Conservation (phyloP, 371 early-diverging fungal genomes). For the Pancytospora epiphaga region DNA sequence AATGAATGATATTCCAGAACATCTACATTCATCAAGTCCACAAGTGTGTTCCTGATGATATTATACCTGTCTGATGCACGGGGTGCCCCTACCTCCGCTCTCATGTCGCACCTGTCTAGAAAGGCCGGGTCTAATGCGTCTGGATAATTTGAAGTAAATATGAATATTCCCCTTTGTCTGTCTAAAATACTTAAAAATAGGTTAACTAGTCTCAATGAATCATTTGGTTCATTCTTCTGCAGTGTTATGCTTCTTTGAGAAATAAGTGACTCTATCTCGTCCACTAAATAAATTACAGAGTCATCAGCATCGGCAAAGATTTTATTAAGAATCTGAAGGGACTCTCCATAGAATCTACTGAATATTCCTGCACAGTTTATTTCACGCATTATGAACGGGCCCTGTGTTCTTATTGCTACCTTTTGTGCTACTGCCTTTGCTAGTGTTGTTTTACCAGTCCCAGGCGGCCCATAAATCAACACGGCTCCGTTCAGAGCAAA, state of each 20-base stretch:
- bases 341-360: constrained; percentile 64
- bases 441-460: constrained; percentile 68
- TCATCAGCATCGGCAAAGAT: constrained; percentile 60
- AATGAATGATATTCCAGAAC: no score
- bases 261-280: constrained; percentile 16
- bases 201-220: constrained; percentile 10
- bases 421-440: constrained; percentile 65
- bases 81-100: no score
- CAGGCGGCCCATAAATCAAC: constrained; percentile 65
- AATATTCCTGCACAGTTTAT: constrained; percentile 66
- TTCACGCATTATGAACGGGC: constrained; percentile 63
- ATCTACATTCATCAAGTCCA: no score
- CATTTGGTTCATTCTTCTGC: constrained; percentile 4
- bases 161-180: not conserved
- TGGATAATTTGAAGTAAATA: constrained; percentile 36
- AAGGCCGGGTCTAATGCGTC: constrained; percentile 35
- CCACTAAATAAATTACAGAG: not conserved
- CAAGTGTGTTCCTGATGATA: no score
- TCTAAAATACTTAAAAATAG: constrained; percentile 1
- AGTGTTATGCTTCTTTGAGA: not conserved
- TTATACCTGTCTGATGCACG: no score
- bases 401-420: constrained; percentile 63
- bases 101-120: constrained; percentile 34
- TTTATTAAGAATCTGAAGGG: constrained; percentile 64
- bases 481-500: constrained; percentile 60